Conservation (phyloP, 345 rosid species). For the Mercurialis annua region DNA sequence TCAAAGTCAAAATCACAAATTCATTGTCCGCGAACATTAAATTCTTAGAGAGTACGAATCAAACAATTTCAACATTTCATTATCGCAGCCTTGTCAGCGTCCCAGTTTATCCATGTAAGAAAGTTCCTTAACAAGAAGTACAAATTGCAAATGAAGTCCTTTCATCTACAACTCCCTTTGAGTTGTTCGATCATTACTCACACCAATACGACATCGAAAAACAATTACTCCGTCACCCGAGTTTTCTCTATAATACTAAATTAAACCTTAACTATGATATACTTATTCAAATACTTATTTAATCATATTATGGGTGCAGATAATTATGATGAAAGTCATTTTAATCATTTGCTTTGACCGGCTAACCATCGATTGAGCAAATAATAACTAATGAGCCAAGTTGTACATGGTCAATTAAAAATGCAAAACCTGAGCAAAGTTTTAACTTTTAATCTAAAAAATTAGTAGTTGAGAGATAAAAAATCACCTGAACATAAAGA, state of each 20-base stretch:
- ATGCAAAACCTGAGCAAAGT: not conserved
- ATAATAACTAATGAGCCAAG: not conserved
- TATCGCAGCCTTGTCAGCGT: not conserved
- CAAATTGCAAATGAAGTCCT: not conserved
- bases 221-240: not conserved
- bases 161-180: not conserved
- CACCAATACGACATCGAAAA: not conserved
- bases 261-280: not conserved
- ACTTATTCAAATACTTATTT: no score
- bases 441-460: not conserved
- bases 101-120: not conserved
- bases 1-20: not conserved
- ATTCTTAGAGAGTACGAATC: not conserved
- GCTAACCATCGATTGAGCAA: not conserved
- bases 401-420: not conserved
- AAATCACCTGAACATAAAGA: slow-evolving; percentile 67
- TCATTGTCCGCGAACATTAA: not conserved
- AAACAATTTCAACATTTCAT: not conserved
- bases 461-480: no score
- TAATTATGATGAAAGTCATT: not conserved
- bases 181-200: not conserved
- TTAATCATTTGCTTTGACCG: not conserved
- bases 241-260: not conserved
- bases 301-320: not conserved
- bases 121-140: slow-evolving; percentile 3